phyloP scores from a whole-genome alignment of 1,284 basidiomycete genomes.

The Taiwanofungus camphoratus region DNA sequence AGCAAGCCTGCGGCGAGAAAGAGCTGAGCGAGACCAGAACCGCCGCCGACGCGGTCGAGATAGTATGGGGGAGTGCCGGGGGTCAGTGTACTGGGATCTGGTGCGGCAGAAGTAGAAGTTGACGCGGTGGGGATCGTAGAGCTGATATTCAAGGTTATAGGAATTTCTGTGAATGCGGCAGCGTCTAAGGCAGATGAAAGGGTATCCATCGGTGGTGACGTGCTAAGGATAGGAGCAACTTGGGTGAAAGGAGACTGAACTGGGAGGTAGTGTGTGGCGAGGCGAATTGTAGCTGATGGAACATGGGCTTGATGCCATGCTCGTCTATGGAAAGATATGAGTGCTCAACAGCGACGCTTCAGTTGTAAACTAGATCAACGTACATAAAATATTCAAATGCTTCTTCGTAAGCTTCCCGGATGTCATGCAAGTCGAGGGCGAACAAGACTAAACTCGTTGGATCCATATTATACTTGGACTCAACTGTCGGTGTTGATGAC shows the following conservation, averaged over 20 bases:
- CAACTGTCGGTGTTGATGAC: constrained; percentile 44
- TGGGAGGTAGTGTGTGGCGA: constrained; percentile 65
- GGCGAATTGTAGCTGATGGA: constrained; percentile 68
- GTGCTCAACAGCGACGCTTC: neutral
- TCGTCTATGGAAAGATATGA: constrained; percentile 40
- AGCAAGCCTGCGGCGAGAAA: constrained; percentile 72
- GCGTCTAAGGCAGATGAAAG: constrained; percentile 7
- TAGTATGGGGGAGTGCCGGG: constrained; percentile 57
- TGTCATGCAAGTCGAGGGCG: constrained; percentile 64
- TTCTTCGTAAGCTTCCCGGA: constrained; percentile 62
- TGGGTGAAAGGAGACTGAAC: constrained; percentile 30
- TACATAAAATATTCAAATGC: constrained; percentile 78
- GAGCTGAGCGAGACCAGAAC: constrained; percentile 56
- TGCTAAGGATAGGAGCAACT: constrained; percentile 1
- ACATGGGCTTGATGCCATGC: constrained; percentile 73
- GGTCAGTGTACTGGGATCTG: constrained; percentile 25
- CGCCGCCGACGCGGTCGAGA: constrained; percentile 57
- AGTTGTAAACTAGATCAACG: constrained; percentile 22
- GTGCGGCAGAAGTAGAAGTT: constrained; percentile 5
- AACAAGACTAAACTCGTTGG: constrained; percentile 69
- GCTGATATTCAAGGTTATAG: constrained; percentile 5
- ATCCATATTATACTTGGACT: constrained; percentile 73
- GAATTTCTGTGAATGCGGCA: constrained; percentile 1
- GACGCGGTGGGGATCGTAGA: constrained; percentile 12
- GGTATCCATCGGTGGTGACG: constrained; percentile 2